Evolutionary conservation across 2,329 filamentous ascomycete genomes (phyloP), one percentile per base, ranked within the genome.

Genomic region (Pseudogymnoascus sp.): DNA sequence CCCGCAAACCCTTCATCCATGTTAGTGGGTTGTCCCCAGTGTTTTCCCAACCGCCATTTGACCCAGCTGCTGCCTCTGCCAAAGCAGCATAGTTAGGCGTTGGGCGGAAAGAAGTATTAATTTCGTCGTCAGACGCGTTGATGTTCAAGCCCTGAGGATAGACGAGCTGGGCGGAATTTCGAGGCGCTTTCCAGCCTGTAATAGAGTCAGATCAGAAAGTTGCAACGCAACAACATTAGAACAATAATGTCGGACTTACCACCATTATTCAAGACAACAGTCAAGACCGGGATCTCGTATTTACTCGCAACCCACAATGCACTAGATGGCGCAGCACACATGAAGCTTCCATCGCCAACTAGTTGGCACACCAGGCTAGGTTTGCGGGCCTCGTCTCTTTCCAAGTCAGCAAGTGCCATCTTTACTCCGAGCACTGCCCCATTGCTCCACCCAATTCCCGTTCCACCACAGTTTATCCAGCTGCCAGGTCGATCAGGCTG

Each of bases 61-160:
- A 82, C 1, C 78, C 80, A 0, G 80, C 79, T 0, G 83, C 82
- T 1, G 82, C 83, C 72, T 83, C 82, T 18, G 82, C 83, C 58
- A 86, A 84, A 37, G 81, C 82, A 0, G 80, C 71, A 66, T 83
- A 86, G 69, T 86, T 81, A 0, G 83, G 83, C 4, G 76, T 74
- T 0, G 83, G 83, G 25, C 77, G 75, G 63, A 86, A 84, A 1
- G 80, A 82, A 64, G 85, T 84, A 67, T 84, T 85, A 65, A 85
- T 79, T 68, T 85, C 83, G 62, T 83, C 81, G 68, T 84, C 84
- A n/a, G 75, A 79, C 0, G 80, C 80, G 66, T 71, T 75, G 25
- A 82, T 78, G 1, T 78, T 82, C 2, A 79, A 69, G 0, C 82
- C 83, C 3, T 84, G 74, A 0, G 83, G 82, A 64, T 85, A 82